Conservation (phyloP, 2,329 filamentous ascomycete species). For the Pestalotiopsis sp. region DNA sequence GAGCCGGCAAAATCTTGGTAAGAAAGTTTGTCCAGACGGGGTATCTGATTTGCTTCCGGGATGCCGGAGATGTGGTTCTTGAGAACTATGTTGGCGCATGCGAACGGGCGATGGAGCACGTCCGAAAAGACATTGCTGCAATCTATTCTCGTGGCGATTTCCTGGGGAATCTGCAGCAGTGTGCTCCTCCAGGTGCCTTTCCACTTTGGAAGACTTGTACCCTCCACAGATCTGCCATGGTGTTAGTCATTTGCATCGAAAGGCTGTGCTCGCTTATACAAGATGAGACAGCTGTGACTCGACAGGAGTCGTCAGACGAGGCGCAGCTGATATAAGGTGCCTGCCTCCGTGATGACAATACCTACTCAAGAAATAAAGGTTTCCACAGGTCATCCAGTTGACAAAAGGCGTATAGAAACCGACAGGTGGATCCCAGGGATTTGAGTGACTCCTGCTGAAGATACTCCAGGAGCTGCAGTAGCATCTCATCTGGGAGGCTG, state of each 20-base stretch:
- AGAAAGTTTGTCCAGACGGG: slow-evolving; percentile 66
- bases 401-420: slow-evolving; percentile 82
- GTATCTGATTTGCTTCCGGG: slow-evolving; percentile 71
- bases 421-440: slow-evolving; percentile 74
- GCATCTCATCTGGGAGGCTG: slow-evolving; percentile 75
- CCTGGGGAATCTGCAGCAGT: slow-evolving; percentile 57
- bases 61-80: slow-evolving; percentile 69
- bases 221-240: slow-evolving; percentile 29
- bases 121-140: slow-evolving; percentile 87
- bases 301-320: neutral
- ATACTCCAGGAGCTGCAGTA: slow-evolving; percentile 73
- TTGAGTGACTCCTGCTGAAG: slow-evolving; percentile 65
- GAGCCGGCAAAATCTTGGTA: slow-evolving; percentile 70
- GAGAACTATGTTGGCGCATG: slow-evolving; percentile 77
- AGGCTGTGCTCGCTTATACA: neutral
- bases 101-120: slow-evolving; percentile 84
- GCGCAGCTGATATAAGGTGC: neutral
- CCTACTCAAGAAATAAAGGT: slow-evolving; percentile 79
- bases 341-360: slow-evolving; percentile 24
- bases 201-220: slow-evolving; percentile 60
- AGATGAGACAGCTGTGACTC: neutral
- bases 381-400: slow-evolving; percentile 89
- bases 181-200: slow-evolving; percentile 83
- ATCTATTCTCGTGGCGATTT: slow-evolving; percentile 58
- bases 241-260: slow-evolving; percentile 15